Percentiles rank a stretch among this genome's conserved stretches.
Evolutionary conservation across 2,329 filamentous ascomycete genomes (phyloP).

Genomic region (Thielaviopsis populi): DNA sequence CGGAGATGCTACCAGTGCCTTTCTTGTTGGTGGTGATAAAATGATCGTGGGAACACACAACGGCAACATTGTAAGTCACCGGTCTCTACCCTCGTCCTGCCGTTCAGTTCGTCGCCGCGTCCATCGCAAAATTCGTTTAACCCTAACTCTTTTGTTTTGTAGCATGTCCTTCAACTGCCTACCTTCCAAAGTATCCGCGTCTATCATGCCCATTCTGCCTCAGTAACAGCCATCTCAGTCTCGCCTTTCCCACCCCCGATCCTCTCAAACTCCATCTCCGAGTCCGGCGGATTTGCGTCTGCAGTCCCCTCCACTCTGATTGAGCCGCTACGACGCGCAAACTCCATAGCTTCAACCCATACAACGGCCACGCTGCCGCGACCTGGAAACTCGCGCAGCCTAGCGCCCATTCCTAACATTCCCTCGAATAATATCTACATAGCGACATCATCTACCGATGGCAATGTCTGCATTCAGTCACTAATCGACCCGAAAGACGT

Average conservation of each 20-base stretch:
- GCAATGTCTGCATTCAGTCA: slow-evolving; percentile 84
- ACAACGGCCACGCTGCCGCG: slow-evolving; percentile 33
- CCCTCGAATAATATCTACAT: slow-evolving; percentile 88
- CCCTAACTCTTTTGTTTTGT: slow-evolving; percentile 13
- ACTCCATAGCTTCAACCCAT: slow-evolving; percentile 22
- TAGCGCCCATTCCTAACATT: slow-evolving; percentile 47
- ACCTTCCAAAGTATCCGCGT: slow-evolving; percentile 66
- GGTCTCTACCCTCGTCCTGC: background rate
- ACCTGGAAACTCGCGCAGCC: slow-evolving; percentile 34
- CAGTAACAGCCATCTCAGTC: slow-evolving; percentile 75
- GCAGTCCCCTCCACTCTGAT: slow-evolving; percentile 5
- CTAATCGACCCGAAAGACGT: slow-evolving; percentile 81
- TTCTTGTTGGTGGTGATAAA: slow-evolving; percentile 85
- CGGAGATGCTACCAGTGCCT: slow-evolving; percentile 85
- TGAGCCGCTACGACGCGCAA: slow-evolving; percentile 21
- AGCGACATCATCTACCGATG: slow-evolving; percentile 86
- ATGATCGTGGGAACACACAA: slow-evolving; percentile 96
- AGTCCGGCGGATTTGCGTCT: slow-evolving; percentile 2
- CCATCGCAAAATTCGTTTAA: too few relatives aligned
- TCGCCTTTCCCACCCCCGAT: slow-evolving; percentile 61
- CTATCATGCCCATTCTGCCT: slow-evolving; percentile 87
- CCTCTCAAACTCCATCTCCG: background rate
- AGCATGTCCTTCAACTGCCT: slow-evolving; percentile 79
- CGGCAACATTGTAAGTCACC: slow-evolving; percentile 66
- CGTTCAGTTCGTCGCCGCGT: too few relatives aligned